Conservation (phyloP, 2,329 filamentous ascomycete genomes). For the Celoporthe dispersa region DNA sequence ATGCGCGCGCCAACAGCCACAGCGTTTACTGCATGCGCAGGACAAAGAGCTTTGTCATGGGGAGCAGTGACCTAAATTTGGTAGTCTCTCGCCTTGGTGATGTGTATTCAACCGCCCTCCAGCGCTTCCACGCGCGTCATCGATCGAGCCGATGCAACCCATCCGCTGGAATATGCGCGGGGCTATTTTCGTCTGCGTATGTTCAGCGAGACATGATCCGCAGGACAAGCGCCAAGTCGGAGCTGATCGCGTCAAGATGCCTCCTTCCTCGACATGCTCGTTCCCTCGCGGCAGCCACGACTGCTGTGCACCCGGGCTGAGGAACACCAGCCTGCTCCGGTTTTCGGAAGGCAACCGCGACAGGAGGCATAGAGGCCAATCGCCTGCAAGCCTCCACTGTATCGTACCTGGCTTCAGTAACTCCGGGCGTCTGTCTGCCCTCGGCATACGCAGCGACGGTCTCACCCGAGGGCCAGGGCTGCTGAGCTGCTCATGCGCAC, state of each 20-base stretch:
- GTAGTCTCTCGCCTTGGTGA: constrained; percentile 5
- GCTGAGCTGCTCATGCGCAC: constrained; percentile 1
- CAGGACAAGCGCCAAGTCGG: constrained; percentile 23
- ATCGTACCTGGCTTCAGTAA: not conserved
- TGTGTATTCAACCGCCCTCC: constrained; percentile 2
- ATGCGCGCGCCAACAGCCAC: constrained; percentile 17
- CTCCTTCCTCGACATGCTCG: not conserved
- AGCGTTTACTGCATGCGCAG: not conserved
- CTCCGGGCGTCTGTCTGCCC: not conserved
- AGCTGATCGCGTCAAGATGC: constrained; percentile 12
- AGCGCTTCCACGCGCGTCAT: constrained; percentile 20
- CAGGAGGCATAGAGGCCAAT: not conserved
- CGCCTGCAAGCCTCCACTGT: not conserved
- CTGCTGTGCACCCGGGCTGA: not conserved
- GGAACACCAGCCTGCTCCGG: not conserved
- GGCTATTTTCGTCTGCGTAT: constrained; percentile 20
- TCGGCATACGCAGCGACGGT: not conserved
- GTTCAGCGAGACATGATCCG: constrained; percentile 8
- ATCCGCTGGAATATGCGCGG: constrained; percentile 21
- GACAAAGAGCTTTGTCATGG: not conserved
- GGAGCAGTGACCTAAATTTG: constrained; percentile 23
- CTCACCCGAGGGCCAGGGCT: too few species aligned
- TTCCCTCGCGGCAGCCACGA: not conserved
- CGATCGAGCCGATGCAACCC: constrained; percentile 16
- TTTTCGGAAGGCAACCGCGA: not conserved